Evolutionary conservation across 2,329 filamentous ascomycete species (phyloP), one percentile per base, ranked within the genome.

Genomic region (Trichoderma endophyticum): DNA sequence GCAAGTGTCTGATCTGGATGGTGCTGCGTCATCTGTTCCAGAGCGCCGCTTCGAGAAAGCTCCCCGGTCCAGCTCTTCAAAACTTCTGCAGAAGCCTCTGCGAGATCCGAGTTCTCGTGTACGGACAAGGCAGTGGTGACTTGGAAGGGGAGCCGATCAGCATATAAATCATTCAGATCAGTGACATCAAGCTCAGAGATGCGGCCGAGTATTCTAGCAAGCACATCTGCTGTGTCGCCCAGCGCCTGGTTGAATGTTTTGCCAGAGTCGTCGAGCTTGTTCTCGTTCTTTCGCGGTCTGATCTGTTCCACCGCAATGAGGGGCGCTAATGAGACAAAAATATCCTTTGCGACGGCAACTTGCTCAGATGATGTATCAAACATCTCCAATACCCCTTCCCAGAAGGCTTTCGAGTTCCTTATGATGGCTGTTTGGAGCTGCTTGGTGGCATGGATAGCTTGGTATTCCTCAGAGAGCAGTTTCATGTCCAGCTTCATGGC

Each of bases 61-160:
- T 97, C 90, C 9, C 88, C 88, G 43, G 93, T 96, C 76, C 95
- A 89, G 43, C 90, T 90, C 81, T 97, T 97, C 75, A 98, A 87
- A 32, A 98, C 84, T 75, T 94, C 92, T 7, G 95, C 88, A 1
- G 93, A 91, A 18, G 93, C 92, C 78, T 95, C 91, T 73, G 93
- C 94, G 39, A 96, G 91, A 72, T 90, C 87, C 71, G 92, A 85
- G 75, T 97, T 91, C 18, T 93, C 93, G 57, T 94, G 94, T 71
- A 98, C 90, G 7, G 98, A 88, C 21, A 93, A 87, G 5, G 92
- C 91, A 60, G 97, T 89, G 56, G 97, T 86, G 48, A 93, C 89
- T 75, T 91, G 90, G 73, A 93, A 92, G 7, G 91, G 91, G 56
- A 89, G 84, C 24, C 88, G 86, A 71, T 91, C 89, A 67, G 88